phyloP scores from a whole-genome alignment of 495 filamentous ascomycete species.

The Podospora tetraspora region DNA sequence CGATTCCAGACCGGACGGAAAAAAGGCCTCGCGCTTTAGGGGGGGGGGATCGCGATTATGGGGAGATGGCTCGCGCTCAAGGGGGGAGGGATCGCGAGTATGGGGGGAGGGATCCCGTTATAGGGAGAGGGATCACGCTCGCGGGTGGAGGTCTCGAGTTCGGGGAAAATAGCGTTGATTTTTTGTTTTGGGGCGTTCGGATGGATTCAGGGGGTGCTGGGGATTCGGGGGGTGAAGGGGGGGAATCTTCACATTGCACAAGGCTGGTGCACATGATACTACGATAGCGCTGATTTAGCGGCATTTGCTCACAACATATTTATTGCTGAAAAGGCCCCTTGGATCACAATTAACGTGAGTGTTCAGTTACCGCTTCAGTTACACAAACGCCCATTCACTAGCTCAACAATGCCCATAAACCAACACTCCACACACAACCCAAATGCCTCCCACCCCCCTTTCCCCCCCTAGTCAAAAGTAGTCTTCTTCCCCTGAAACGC shows the following conservation, averaged over 20 bases:
- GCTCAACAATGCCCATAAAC: neutral
- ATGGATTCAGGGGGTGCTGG: neutral
- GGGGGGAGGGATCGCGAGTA: too few relatives aligned
- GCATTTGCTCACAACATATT: neutral
- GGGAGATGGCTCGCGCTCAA: too few relatives aligned
- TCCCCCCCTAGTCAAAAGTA: slow-evolving; percentile 62
- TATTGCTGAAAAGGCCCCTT: neutral
- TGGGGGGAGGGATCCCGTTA: too few relatives aligned
- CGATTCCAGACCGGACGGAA: neutral
- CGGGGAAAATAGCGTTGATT: neutral
- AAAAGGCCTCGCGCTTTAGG: neutral
- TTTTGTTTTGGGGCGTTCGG: neutral
- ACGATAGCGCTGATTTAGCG: neutral
- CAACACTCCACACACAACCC: neutral
- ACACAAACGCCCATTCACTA: too few relatives aligned
- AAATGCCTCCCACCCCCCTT: neutral
- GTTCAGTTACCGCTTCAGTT: too few relatives aligned
- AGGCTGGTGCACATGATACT: neutral
- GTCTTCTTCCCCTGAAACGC: slow-evolving; percentile 85
- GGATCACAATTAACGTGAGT: neutral
- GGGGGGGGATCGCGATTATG: neutral
- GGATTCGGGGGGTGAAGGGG: too few relatives aligned
- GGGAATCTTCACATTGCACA: neutral
- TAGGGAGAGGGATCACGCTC: too few relatives aligned
- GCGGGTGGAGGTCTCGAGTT: neutral